These are phyloP conservation scores for Herpotrichia juniperi DNA, from an alignment of 2,329 filamentous ascomycete genomes.

Conservation along the genomic window DNA sequence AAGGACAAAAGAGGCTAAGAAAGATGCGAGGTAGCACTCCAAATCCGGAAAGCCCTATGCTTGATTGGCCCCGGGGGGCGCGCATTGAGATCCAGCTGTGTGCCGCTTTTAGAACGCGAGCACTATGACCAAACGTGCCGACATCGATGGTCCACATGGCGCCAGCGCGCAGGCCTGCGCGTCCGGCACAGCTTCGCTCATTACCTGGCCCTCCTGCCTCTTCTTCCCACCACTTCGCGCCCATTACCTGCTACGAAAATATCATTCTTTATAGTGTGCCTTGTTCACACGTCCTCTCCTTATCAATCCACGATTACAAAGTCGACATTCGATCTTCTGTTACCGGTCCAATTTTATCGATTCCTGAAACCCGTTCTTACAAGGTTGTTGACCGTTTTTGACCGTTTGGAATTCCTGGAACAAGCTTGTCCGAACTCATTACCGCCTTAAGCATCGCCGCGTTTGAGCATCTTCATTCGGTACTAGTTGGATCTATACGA, in stretches of 20 bases:
- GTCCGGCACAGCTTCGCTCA: conserved; percentile 17
- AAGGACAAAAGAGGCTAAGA: conserved; percentile 29
- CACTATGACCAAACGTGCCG: conserved; percentile 26
- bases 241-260: conserved; percentile 24
- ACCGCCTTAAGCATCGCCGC: not conserved
- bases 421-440: conserved; percentile 2
- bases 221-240: conserved; percentile 17
- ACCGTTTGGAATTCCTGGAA: conserved; percentile 12
- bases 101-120: conserved; percentile 42
- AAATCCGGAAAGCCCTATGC: conserved; percentile 23
- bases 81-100: conserved; percentile 31
- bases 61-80: conserved; percentile 4
- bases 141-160: conserved; percentile 25
- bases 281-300: conserved; percentile 43
- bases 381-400: conserved; percentile 1
- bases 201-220: conserved; percentile 30
- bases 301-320: conserved; percentile 12
- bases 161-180: conserved; percentile 30
- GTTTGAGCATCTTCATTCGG: conserved; percentile 6
- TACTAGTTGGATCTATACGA: not conserved
- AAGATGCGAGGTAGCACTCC: conserved; percentile 23
- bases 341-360: not conserved
- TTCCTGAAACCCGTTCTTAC: conserved; percentile 9
- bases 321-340: not conserved
- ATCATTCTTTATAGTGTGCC: conserved; percentile 34